Evolutionary conservation across 768 basidiomycete genomes (phyloP).

Genomic region (Melanogaster broomeanus): DNA sequence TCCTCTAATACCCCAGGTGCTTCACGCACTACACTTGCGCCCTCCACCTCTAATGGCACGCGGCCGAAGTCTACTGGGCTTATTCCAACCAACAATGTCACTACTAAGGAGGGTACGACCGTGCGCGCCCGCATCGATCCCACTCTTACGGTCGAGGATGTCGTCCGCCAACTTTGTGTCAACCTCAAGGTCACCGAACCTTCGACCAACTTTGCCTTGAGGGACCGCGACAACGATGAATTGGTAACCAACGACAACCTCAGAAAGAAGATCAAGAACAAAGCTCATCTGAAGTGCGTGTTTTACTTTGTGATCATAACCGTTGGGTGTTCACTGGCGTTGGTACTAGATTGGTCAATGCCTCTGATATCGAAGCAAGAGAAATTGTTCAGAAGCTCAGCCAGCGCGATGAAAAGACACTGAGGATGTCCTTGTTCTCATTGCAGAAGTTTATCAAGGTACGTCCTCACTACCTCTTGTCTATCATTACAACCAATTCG

Average conservation of each 20-base stretch:
- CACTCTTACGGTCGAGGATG: constrained; percentile 80
- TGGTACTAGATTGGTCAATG: constrained; percentile 65
- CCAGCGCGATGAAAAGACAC: constrained; percentile 55
- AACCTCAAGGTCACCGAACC: constrained; percentile 80
- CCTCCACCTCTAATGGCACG: constrained; percentile 34
- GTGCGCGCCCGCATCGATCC: constrained; percentile 87
- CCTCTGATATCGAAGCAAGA: constrained; percentile 76
- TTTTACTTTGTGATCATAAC: neutral
- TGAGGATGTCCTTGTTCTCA: constrained; percentile 72
- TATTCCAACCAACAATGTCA: constrained; percentile 83
- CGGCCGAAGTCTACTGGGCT: constrained; percentile 45
- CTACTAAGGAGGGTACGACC: constrained; percentile 70
- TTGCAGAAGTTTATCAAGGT: constrained; percentile 81
- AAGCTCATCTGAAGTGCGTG: constrained; percentile 74
- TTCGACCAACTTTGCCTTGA: constrained; percentile 69
- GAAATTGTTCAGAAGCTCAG: constrained; percentile 74
- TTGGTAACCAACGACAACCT: constrained; percentile 88
- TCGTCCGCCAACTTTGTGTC: constrained; percentile 78
- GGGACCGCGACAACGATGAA: constrained; percentile 77
- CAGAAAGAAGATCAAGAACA: constrained; percentile 76
- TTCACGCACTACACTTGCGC: constrained; percentile 27
- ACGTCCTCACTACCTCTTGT: constrained; percentile 19
- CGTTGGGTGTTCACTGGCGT: neutral
- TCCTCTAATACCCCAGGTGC: constrained; percentile 30
- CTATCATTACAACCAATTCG: neutral